Evolutionary conservation across 148 eudicot species (phyloP).

Genomic region (Rheum nobile): DNA sequence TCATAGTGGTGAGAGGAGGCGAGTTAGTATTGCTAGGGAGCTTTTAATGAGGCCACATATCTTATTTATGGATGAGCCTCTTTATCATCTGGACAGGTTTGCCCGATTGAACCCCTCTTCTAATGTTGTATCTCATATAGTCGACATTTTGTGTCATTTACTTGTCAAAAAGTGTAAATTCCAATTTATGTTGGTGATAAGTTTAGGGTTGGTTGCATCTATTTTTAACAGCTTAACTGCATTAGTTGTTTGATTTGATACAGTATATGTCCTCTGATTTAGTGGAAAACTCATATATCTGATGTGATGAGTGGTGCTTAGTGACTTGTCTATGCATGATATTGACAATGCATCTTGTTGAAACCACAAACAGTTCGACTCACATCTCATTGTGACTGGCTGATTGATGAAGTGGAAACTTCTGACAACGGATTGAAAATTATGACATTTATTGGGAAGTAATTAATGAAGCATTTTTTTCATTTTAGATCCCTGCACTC

Average conservation of each 20-base stretch:
- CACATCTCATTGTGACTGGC: background rate
- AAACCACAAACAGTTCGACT: background rate
- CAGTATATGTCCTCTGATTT: background rate
- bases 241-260: background rate
- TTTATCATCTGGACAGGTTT: constrained; percentile 97
- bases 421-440: background rate
- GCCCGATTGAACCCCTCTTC: background rate
- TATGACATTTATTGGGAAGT: background rate
- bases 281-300: background rate
- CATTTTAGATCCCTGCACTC: background rate
- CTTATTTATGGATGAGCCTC: constrained; percentile 91
- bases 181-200: background rate
- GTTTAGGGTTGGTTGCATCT: background rate
- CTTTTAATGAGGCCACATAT: constrained; percentile 91
- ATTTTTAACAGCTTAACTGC: background rate
- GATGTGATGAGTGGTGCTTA: background rate
- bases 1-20: constrained; percentile 87
- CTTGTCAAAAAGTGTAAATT: background rate
- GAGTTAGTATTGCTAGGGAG: constrained; percentile 93
- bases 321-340: background rate
- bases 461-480: background rate
- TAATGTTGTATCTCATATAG: background rate
- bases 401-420: background rate
- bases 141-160: background rate
- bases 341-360: background rate